Percentiles rank a stretch among this genome's conserved stretches.
phyloP scores from a whole-genome alignment of 2,329 filamentous ascomycete species.

The Fusarium verrucosum region DNA sequence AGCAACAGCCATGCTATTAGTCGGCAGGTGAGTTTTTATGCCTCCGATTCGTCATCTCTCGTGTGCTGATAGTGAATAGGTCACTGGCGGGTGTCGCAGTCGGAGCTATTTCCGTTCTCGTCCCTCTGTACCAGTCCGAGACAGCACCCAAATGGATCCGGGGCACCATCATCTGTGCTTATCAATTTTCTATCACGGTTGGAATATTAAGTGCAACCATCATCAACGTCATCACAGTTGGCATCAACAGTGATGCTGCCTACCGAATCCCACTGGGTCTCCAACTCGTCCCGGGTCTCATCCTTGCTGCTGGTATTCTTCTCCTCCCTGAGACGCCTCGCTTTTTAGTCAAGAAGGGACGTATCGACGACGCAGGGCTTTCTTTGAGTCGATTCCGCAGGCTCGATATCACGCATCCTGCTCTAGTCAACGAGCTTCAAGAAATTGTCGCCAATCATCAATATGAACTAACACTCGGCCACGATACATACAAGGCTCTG shows the following conservation, averaged over 20 bases:
- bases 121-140: conserved; percentile 84
- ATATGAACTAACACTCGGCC: conserved; percentile 73
- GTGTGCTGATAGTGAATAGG: conserved; percentile 47
- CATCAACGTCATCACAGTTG: conserved; percentile 73
- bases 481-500: conserved; percentile 67
- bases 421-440: conserved; percentile 76
- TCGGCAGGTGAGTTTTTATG: conserved; percentile 63
- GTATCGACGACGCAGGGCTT: conserved; percentile 70
- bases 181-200: conserved; percentile 79
- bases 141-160: conserved; percentile 86
- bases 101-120: conserved; percentile 74
- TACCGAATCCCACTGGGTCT: conserved; percentile 83
- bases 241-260: conserved; percentile 64
- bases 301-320: conserved; percentile 74
- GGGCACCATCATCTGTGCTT: conserved; percentile 77
- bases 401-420: conserved; percentile 76
- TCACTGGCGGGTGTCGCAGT: conserved; percentile 77
- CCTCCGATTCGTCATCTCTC: accelerated
- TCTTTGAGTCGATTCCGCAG: conserved; percentile 77
- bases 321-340: conserved; percentile 81
- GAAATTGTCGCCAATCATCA: conserved; percentile 80
- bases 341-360: conserved; percentile 76
- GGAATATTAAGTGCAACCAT: conserved; percentile 73
- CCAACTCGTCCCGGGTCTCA: conserved; percentile 77
- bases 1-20: conserved; percentile 67